Evolutionary conservation across 2,329 filamentous ascomycete species (phyloP), one percentile per base, ranked within the genome.

Genomic region (Thermochaetoides dissita): DNA sequence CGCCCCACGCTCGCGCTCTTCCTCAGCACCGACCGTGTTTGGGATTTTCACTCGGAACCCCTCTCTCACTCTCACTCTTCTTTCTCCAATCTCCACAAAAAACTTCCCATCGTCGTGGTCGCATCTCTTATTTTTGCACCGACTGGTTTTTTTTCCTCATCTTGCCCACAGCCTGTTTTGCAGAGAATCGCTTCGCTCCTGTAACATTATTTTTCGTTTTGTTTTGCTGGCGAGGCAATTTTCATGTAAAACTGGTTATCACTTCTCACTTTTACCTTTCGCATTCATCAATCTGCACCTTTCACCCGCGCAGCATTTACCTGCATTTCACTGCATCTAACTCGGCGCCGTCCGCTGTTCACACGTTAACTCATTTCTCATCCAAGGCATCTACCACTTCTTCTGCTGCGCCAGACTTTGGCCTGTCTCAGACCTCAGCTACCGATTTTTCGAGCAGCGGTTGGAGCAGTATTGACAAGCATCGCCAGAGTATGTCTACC

Each of bases 321-420:
- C 17, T 24, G 17, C 17, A 5, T 24, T 24, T 24, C 17, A 24
- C 17, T 24, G 17, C 17, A 24, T 24, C 5, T 24, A 3, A 24
- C 17, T 24, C 17, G 17, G 17, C 5, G 5, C 17, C 17, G 17
- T 24, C 17, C 17, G 17, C 17, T 24, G 17, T 36, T 30, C 28
- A 35, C 32, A 9, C 35, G 39, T 42, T 49, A 40, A 50, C 43
- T 32, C 47, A 47, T 47, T 48, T 31, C 32, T 39, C 36, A 8
- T 35, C 17, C 17, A 43, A 91, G 78, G 69, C 89, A 47, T 87
- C 84, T 59, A 77, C 84, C 17, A 24, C 17, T 42, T 87, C 84
- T 41, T 87, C 84, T 52, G 79, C 83, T 57, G 81, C 85, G 41
- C 71, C 88, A 56, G 85, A 94, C 62, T 72, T 93, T 58, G 82